A percentile compares a stretch with the other conserved stretches of the same genome.
Evolutionary conservation across 1,139 yeast genomes (phyloP).

Genomic region (Pichia cactophila): DNA sequence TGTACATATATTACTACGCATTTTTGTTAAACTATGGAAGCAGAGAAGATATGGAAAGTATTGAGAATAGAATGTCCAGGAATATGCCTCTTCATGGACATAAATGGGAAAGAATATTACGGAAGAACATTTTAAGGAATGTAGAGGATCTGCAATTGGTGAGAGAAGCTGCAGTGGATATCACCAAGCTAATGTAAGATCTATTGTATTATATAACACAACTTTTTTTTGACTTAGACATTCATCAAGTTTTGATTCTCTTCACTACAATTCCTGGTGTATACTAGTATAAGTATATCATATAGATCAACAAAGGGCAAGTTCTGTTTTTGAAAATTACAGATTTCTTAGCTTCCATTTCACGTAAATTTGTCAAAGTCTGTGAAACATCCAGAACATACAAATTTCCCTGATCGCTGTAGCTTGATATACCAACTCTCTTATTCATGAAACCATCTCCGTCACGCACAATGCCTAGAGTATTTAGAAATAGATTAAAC

Average conservation of each 20-base stretch:
- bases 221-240: no score
- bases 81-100: constrained; percentile 35
- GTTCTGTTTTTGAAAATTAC: no score
- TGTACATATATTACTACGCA: constrained; percentile 64
- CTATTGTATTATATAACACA: no score
- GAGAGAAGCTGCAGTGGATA: constrained; percentile 11
- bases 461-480: neutral
- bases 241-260: no score
- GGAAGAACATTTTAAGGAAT: constrained; percentile 30
- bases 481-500: neutral
- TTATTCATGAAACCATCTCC: no score
- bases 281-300: no score
- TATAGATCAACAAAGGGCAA: no score
- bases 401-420: no score
- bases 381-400: neutral
- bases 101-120: constrained; percentile 56
- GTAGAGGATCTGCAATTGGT: constrained; percentile 16
- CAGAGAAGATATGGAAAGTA: constrained; percentile 25
- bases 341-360: no score
- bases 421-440: no score
- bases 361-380: no score
- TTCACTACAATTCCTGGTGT: no score
- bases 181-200: constrained; percentile 2
- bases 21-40: constrained; percentile 31
- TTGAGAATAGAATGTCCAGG: constrained; percentile 27